Base-by-base conservation (phyloP, 768 basidiomycete species). In the Pulveroboletus sp. region DNA sequence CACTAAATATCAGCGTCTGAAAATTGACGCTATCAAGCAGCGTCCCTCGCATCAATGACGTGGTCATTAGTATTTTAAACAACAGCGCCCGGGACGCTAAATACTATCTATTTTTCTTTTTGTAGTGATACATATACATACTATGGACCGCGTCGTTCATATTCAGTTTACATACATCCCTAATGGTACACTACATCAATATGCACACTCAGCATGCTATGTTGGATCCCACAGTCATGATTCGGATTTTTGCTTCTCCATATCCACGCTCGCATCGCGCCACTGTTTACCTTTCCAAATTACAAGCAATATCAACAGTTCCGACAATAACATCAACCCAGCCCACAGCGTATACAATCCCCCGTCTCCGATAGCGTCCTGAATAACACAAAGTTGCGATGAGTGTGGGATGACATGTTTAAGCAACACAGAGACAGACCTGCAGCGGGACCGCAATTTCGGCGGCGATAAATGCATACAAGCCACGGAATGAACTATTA, bases 391-490 rank as follows among this genome's bases (percentile, higher is more conserved):
- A 50, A 31, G 53, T 33, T 14, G 17, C 39, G n/a, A n/a, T n/a
- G 16, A 45, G n/a, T n/a, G n/a, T n/a, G n/a, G n/a, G 36, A 23
- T 1, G 9, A 50, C 12, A n/a, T 3, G 13, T 21, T 3, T 6
- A 9, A 4, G 33, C 12, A 37, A 25, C 17, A 20, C 8, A n/a
- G 34, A 19, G 38, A 31, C 43, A 2, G 17, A 49, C 51, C 75
- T 87, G 84, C 10, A 93, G 71, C 0, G 90, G 90, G 0, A 90
- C 79, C 0, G 87, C 87, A 12, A 88, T 69, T 63, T 94, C 89
- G 0, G 80, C 80, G 1, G 82, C 81, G 14, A 89, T 57, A 61
- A 88, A 87, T 2, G 83, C 90, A 17, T 72, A 70, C 1, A 75
- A n/a, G 0, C 92, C 90, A 24, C 93, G 79, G 64, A 88, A 85